Evolutionary conservation across 345 rosid species (phyloP).

Genomic region (Microthlaspi erraticum): DNA sequence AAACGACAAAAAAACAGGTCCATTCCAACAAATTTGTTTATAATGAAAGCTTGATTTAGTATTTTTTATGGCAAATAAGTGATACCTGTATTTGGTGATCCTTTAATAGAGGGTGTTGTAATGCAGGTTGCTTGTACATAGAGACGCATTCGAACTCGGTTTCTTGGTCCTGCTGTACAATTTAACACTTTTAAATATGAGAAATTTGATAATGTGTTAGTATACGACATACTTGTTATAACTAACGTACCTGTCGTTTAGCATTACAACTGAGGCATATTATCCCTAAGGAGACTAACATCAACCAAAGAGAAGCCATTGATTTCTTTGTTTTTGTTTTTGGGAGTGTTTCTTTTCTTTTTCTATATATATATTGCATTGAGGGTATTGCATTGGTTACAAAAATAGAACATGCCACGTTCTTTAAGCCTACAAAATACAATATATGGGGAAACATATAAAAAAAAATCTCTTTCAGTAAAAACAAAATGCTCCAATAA

Average conservation of each 20-base stretch:
- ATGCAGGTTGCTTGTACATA: conserved; percentile 26
- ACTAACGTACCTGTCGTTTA: conserved; percentile 25
- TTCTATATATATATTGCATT: neutral
- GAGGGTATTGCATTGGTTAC: neutral
- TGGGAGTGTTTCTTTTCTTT: neutral
- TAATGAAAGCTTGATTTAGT: conserved; percentile 1
- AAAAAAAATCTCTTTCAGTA: too few relatives aligned
- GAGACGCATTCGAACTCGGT: conserved; percentile 35
- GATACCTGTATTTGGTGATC: conserved; percentile 30
- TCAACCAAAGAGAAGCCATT: conserved; percentile 39
- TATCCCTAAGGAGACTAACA: conserved; percentile 18
- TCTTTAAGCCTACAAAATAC: neutral
- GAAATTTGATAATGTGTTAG: neutral
- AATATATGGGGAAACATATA: too few relatives aligned
- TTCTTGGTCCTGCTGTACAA: conserved; percentile 29
- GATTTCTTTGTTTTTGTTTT: neutral
- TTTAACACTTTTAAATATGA: neutral
- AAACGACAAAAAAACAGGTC: conserved; percentile 3
- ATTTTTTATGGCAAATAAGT: neutral
- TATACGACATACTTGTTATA: conserved; percentile 4
- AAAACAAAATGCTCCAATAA: too few relatives aligned
- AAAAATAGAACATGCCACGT: conserved; percentile 17
- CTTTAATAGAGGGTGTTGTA: conserved; percentile 31
- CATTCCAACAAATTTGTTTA: neutral
- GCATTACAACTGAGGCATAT: conserved; percentile 19